Percentiles rank a stretch among this genome's conserved stretches.
Conservation (phyloP, 805 yeast genomes). For the Spathaspora passalidarum region DNA sequence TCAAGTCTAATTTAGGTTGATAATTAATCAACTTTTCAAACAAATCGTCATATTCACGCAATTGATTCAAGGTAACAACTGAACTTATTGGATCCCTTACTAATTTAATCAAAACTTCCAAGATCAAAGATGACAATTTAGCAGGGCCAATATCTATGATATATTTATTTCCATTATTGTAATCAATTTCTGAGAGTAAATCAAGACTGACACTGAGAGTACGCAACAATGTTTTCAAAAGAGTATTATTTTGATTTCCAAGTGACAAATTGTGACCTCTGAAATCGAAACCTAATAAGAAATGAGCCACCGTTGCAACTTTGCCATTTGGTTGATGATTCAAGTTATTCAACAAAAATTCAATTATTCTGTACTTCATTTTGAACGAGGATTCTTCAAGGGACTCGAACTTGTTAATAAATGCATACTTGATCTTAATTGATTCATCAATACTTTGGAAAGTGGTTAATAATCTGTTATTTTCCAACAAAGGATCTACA, state of each 20-base stretch:
- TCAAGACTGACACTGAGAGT: constrained; percentile 48
- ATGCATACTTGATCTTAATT: constrained; percentile 64
- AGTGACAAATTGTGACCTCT: constrained; percentile 44
- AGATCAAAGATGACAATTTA: constrained; percentile 52
- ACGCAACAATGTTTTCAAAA: constrained; percentile 52
- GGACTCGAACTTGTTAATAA: constrained; percentile 60
- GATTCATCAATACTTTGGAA: constrained; percentile 79
- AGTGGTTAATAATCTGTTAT: constrained; percentile 64
- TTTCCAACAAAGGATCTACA: constrained; percentile 33
- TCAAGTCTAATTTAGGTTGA: constrained; percentile 53
- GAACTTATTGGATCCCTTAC: constrained; percentile 58
- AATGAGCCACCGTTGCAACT: constrained; percentile 62
- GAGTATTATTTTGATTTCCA: constrained; percentile 41
- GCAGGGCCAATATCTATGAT: constrained; percentile 53
- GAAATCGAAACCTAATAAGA: constrained; percentile 69
- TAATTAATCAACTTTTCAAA: constrained; percentile 49
- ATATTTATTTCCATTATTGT: constrained; percentile 26
- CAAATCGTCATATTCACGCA: constrained; percentile 49
- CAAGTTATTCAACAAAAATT: constrained; percentile 54
- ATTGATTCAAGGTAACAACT: constrained; percentile 43
- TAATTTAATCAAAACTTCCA: constrained; percentile 63
- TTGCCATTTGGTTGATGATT: constrained; percentile 28
- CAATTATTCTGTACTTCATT: constrained; percentile 56
- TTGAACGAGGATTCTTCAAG: constrained; percentile 31
- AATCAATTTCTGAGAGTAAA: constrained; percentile 36